Percentiles rank a stretch among this genome's conserved stretches.
Conservation (phyloP, 345 rosid genomes). For the Odontarrhena argentea region DNA sequence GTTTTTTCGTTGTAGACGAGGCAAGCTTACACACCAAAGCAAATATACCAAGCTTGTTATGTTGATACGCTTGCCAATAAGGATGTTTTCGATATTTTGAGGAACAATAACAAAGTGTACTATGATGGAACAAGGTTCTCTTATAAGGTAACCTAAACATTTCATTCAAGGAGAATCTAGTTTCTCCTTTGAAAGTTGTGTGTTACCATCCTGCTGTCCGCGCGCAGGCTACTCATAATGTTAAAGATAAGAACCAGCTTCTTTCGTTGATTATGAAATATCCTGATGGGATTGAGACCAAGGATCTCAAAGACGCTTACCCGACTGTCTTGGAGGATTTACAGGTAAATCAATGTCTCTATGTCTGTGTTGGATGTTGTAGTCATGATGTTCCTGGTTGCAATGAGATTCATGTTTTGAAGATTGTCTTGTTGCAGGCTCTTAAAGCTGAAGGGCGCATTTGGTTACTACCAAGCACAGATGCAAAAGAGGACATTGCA, state of each 20-base stretch:
- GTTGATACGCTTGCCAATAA: constrained; percentile 73
- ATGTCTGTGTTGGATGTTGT: no score
- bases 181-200: constrained; percentile 7
- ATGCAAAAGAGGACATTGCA: constrained; percentile 74
- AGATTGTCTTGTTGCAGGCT: constrained; percentile 44
- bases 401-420: constrained; percentile 6
- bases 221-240: constrained; percentile 70
- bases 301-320: constrained; percentile 64
- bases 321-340: constrained; percentile 79
- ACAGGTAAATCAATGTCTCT: constrained; percentile 49
- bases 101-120: constrained; percentile 69
- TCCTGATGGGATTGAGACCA: constrained; percentile 70
- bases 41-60: constrained; percentile 69
- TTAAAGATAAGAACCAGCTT: constrained; percentile 66
- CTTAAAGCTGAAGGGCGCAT: constrained; percentile 62
- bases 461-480: constrained; percentile 68
- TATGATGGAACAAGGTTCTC: constrained; percentile 81
- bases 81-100: constrained; percentile 81
- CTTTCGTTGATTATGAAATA: constrained; percentile 56
- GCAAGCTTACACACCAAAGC: constrained; percentile 67
- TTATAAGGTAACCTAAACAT: constrained; percentile 64
- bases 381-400: no score
- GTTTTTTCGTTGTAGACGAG: constrained; percentile 53
- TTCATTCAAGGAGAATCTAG: constrained; percentile 10
- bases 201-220: neutral